Base-by-base conservation (phyloP, 2,329 filamentous ascomycete genomes). In the Talaromyces pinophilus region DNA sequence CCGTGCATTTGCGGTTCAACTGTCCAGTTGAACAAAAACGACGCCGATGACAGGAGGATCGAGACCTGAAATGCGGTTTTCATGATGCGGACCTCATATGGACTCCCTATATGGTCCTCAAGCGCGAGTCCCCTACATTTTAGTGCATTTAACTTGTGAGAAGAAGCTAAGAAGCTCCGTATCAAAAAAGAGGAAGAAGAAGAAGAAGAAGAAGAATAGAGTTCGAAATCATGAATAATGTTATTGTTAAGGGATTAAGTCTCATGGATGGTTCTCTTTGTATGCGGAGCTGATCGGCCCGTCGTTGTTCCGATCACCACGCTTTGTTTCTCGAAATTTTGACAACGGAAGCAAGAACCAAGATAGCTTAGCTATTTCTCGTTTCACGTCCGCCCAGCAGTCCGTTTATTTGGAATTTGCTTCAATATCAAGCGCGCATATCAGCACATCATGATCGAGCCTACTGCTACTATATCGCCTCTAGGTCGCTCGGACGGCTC, bases 401-500 rank as follows among this genome's bases (percentile, higher is more conserved):
- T n/a, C 7, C 4, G 46, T 30, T 3, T 33, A 28, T 22, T 11
- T 4, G 7, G 3, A 30, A 15, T 19, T 35, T 28, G 3, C 25
- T 15, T 19, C 7, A 30, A n/a, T 8, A 13, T 52, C 50, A 11
- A 54, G 15, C 17, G 50, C 28, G 28, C 50, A 55, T 15, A 15
- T n/a, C 3, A 11, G 7, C 10, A 1, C 22, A 38, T 64, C 52
- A 81, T 81, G 79, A 72, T 76, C 57, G 73, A 72, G 6, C 77
- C 76, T n/a, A 72, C 72, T 46, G 74, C 74, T 5, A 72, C 74
- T 8, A 71, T 80, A 55, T 72, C 76, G 6, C 72, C 72, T 25
- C 73, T 80, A 35, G 67, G 67, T 33, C 78, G 78, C 62, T 70
- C 77, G 63, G 79, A 81, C 66, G 79, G 79, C 38, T 81, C 79